These are phyloP conservation scores for Gillenia trifoliata DNA, from an alignment of 306 rosid genomes.

Conservation along the genomic window DNA sequence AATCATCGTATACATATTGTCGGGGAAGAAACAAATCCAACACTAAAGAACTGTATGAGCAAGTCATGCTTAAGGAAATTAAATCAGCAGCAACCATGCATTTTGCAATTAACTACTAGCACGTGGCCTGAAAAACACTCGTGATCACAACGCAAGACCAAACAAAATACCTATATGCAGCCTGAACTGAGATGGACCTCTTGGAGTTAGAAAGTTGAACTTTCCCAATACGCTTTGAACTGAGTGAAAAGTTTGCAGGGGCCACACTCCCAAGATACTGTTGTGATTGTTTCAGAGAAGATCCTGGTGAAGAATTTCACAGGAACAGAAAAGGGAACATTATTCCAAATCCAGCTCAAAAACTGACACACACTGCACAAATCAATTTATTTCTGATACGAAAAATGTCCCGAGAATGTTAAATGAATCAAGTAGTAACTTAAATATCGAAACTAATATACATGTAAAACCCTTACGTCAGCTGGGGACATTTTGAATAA, in stretches of 20 bases:
- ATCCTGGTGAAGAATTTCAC: constrained; percentile 32
- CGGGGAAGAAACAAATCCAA: background rate
- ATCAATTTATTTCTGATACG: background rate
- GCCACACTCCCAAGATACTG: constrained; percentile 32
- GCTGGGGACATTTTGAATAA: background rate
- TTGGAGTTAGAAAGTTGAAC: constrained; percentile 37
- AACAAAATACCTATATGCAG: constrained; percentile 61
- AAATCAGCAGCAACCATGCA: background rate
- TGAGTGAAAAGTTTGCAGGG: constrained; percentile 33
- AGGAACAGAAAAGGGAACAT: background rate
- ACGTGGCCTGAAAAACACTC: background rate
- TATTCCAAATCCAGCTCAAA: background rate
- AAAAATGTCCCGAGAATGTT: background rate
- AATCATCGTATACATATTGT: background rate
- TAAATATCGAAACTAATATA: background rate
- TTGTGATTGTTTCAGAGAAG: constrained; percentile 31
- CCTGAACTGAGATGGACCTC: constrained; percentile 57
- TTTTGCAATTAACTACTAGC: background rate
- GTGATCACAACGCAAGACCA: background rate
- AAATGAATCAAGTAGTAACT: too few species aligned
- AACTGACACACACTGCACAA: background rate
- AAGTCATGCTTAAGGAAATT: background rate
- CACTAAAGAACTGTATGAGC: background rate
- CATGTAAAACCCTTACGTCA: background rate
- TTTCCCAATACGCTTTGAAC: constrained; percentile 27